A percentile compares a stretch with the other conserved stretches of the same genome.
Evolutionary conservation across 345 rosid species (phyloP).

Genomic region (Lenwebbia sp.): DNA sequence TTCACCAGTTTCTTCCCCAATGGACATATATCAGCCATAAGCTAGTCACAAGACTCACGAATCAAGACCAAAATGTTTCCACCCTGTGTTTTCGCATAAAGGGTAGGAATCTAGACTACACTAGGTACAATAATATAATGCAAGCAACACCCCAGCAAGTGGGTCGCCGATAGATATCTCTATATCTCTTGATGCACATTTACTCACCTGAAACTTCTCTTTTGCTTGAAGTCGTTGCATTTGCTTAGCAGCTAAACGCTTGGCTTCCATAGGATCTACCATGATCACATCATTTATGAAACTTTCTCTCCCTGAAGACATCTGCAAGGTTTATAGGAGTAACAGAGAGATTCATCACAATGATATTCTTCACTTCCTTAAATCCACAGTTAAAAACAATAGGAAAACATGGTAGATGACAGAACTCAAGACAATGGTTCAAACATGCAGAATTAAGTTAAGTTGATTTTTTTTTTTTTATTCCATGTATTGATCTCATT

Average conservation of each 20-base stretch:
- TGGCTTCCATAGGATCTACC: slow-evolving; percentile 95
- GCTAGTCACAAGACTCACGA: background rate
- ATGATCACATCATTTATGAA: slow-evolving; percentile 37
- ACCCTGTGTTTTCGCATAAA: background rate
- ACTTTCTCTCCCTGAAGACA: slow-evolving; percentile 26
- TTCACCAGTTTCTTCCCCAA: background rate
- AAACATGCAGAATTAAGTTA: background rate
- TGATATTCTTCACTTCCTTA: background rate
- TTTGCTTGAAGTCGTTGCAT: slow-evolving; percentile 52
- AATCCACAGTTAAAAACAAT: background rate
- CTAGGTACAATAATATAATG: background rate
- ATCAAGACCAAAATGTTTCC: background rate
- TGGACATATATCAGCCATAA: background rate
- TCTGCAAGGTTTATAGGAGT: slow-evolving; percentile 12
- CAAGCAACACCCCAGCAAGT: background rate
- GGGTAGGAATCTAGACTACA: background rate
- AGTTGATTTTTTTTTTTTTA: background rate
- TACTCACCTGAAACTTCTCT: slow-evolving; percentile 49
- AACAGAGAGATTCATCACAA: background rate
- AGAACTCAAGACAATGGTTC: background rate
- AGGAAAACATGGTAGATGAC: background rate
- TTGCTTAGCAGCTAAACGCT: slow-evolving; percentile 64
- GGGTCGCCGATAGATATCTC: background rate
- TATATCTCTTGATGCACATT: background rate
- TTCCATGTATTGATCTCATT: background rate